These are phyloP conservation scores for Vinca major DNA, from an alignment of 305 asterid genomes.

Conservation along the genomic window DNA sequence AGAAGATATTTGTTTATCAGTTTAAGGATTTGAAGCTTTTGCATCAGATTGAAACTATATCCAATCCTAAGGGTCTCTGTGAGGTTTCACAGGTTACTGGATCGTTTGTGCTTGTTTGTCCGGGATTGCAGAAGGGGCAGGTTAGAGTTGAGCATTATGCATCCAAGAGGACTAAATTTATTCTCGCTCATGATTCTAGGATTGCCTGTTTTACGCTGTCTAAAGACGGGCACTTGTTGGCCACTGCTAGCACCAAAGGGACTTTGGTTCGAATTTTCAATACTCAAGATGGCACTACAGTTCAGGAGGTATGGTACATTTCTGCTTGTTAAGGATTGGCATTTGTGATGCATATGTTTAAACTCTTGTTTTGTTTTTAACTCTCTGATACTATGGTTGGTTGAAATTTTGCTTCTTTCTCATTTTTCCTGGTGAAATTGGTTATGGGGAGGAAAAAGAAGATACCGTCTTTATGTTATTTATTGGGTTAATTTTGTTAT, in stretches of 20 bases:
- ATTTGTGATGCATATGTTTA: not conserved
- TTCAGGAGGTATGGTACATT: conserved; percentile 65
- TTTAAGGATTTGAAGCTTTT: conserved; percentile 71
- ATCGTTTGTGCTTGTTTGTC: conserved; percentile 67
- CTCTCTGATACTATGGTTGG: not conserved
- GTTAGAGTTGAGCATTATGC: conserved; percentile 83
- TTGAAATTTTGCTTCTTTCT: not conserved
- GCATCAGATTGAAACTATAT: conserved; percentile 82
- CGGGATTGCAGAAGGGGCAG: conserved; percentile 87
- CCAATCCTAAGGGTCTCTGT: conserved; percentile 82
- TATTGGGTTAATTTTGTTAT: not conserved
- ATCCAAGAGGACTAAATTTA: conserved; percentile 62
- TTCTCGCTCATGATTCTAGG: conserved; percentile 88
- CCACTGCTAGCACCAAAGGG: conserved; percentile 86
- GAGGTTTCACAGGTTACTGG: conserved; percentile 64
- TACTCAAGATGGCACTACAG: conserved; percentile 62
- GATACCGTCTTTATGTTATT: not conserved
- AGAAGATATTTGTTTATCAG: conserved; percentile 73
- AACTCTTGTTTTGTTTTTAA: not conserved
- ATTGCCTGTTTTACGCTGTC: conserved; percentile 69
- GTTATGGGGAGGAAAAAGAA: no score
- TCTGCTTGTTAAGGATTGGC: not conserved
- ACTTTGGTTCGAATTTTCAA: conserved; percentile 69
- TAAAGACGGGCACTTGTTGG: conserved; percentile 70
- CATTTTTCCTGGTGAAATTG: not conserved